Evolutionary conservation across 169 alveolate species (phyloP).

Genomic region (Plasmodium berghei): DNA sequence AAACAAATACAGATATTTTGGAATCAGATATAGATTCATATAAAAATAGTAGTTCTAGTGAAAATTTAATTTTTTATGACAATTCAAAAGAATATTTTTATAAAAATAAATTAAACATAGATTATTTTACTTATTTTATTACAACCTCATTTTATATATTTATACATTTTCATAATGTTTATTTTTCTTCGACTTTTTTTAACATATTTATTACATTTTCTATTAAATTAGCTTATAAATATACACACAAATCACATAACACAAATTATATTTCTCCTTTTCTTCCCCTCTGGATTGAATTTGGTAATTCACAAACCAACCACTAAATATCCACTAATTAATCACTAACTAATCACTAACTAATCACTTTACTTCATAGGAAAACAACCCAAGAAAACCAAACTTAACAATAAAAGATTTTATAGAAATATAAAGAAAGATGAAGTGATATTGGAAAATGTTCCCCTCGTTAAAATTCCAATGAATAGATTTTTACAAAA

Average conservation of each 20-base stretch:
- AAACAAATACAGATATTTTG: constrained; percentile 14
- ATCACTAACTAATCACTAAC: too few relatives aligned
- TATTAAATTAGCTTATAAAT: constrained; percentile 32
- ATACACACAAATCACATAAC: neutral
- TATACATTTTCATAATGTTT: constrained; percentile 48
- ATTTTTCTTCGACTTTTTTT: constrained; percentile 52
- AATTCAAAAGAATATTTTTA: constrained; percentile 22
- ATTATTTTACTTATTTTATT: constrained; percentile 43
- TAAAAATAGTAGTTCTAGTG: constrained; percentile 65
- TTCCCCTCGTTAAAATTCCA: too few relatives aligned
- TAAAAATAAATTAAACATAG: constrained; percentile 17
- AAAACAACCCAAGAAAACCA: too few relatives aligned
- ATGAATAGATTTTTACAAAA: too few relatives aligned
- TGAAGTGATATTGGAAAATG: too few relatives aligned
- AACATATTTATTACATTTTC: constrained; percentile 41
- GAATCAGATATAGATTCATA: constrained; percentile 50
- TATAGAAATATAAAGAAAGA: too few relatives aligned
- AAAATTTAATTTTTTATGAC: constrained; percentile 31
- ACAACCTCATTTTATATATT: constrained; percentile 25
- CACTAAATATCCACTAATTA: too few relatives aligned
- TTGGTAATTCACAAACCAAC: too few relatives aligned
- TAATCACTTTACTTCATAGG: too few relatives aligned
- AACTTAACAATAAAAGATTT: too few relatives aligned
- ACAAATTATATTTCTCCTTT: too few relatives aligned
- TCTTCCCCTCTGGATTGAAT: too few relatives aligned